phyloP scores from a whole-genome alignment of 495 filamentous ascomycete genomes.

The Aspergillus conjunctus region DNA sequence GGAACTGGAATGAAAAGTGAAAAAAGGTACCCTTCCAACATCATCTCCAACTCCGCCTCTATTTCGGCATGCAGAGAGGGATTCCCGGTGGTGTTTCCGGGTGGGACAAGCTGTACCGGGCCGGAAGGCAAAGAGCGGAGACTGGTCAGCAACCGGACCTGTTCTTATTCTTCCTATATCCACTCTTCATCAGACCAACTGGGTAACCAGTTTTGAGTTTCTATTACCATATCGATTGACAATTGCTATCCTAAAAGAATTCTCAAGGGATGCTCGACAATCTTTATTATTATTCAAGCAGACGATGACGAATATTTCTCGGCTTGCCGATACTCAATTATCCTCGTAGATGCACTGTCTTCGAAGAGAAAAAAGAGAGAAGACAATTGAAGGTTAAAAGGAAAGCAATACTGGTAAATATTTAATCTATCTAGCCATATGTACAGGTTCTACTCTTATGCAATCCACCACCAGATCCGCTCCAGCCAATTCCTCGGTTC shows the following conservation, averaged over 20 bases:
- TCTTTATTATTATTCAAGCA: not conserved
- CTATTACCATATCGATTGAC: conserved; percentile 6
- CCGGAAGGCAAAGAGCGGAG: conserved; percentile 9
- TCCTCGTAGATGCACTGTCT: too few species aligned
- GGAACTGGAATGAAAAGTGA: not conserved
- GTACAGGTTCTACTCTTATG: not conserved
- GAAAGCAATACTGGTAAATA: not conserved
- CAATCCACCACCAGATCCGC: conserved; percentile 40
- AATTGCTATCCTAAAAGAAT: too few species aligned
- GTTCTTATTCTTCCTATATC: not conserved
- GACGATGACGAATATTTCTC: not conserved
- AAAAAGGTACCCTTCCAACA: not conserved
- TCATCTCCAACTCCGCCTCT: not conserved
- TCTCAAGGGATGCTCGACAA: conserved; percentile 4
- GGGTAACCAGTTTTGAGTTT: not conserved
- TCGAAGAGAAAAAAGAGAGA: not conserved
- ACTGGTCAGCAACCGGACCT: not conserved
- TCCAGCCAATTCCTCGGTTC: conserved; percentile 37
- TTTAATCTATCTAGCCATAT: conserved; percentile 6
- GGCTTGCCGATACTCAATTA: too few species aligned
- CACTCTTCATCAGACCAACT: not conserved
- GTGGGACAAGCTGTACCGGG: conserved; percentile 20
- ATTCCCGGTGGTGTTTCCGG: conserved; percentile 16
- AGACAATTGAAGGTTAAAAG: not conserved
- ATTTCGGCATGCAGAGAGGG: not conserved